Conservation (phyloP, 176 grass and related monocot species). For the Poa pratensis region DNA sequence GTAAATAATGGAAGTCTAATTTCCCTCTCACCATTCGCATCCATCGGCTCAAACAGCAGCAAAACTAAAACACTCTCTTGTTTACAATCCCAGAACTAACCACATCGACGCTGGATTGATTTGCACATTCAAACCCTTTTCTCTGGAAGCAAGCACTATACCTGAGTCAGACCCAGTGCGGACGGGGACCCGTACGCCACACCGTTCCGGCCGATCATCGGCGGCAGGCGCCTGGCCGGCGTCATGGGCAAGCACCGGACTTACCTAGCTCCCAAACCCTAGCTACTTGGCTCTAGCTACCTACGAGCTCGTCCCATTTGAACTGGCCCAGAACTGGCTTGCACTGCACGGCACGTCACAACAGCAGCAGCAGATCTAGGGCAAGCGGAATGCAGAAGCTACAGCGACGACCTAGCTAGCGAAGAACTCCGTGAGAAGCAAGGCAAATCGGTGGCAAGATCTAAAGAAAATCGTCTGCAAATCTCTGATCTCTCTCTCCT, state of each 20-base stretch:
- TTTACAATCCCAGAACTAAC: neutral
- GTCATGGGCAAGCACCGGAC: constrained; percentile 51
- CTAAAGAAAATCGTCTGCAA: constrained; percentile 17
- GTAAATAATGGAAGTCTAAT: neutral
- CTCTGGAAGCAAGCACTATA: constrained; percentile 22
- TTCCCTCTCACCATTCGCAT: neutral
- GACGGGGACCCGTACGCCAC: constrained; percentile 67
- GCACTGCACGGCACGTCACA: constrained; percentile 37
- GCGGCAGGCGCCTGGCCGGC: constrained; percentile 67
- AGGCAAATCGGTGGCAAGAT: constrained; percentile 24
- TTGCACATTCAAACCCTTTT: neutral
- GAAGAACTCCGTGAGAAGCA: constrained; percentile 4
- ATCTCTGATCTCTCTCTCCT: neutral
- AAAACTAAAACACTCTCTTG: neutral
- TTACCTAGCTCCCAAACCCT: constrained; percentile 51
- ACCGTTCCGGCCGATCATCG: constrained; percentile 71
- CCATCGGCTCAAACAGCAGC: neutral
- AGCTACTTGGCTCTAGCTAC: constrained; percentile 32
- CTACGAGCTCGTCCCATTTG: constrained; percentile 31
- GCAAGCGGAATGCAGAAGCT: constrained; percentile 37
- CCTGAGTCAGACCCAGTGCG: constrained; percentile 70
- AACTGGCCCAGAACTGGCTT: constrained; percentile 3
- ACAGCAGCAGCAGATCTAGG: constrained; percentile 54
- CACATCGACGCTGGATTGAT: neutral
- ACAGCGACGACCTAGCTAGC: neutral